A percentile compares a stretch with the other conserved stretches of the same genome.
Evolutionary conservation across 2,329 filamentous ascomycete species (phyloP).

Genomic region (Phialophora macrospora): DNA sequence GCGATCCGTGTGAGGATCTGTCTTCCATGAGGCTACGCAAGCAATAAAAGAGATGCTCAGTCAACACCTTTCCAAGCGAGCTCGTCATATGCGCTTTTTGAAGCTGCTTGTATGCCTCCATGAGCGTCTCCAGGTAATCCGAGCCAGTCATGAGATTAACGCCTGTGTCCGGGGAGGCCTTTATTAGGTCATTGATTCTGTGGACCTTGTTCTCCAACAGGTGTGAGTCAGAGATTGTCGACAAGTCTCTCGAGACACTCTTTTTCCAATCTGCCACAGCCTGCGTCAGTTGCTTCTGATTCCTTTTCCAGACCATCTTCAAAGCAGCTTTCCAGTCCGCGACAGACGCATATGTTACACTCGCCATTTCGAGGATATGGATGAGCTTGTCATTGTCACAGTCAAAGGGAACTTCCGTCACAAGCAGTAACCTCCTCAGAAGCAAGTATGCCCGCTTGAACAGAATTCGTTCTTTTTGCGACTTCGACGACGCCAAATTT

Average conservation of each 20-base stretch:
- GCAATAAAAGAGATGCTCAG: constrained; percentile 76
- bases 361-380: constrained; percentile 29
- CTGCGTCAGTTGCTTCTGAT: constrained; percentile 25
- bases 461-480: constrained; percentile 50
- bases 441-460: constrained; percentile 70
- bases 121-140: constrained; percentile 81
- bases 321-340: constrained; percentile 32
- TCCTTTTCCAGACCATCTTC: constrained; percentile 28
- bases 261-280: constrained; percentile 30
- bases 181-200: constrained; percentile 48
- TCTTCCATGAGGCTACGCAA: constrained; percentile 72
- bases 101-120: constrained; percentile 53
- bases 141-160: constrained; percentile 77
- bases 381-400: constrained; percentile 23
- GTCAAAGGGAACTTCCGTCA: constrained; percentile 22
- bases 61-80: constrained; percentile 67
- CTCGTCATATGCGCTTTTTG: constrained; percentile 54
- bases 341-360: constrained; percentile 26
- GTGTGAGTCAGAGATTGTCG: constrained; percentile 32
- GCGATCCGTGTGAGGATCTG: constrained; percentile 70
- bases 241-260: constrained; percentile 22
- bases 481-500: constrained; percentile 1
- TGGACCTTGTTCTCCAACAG: constrained; percentile 40
- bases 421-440: constrained; percentile 61
- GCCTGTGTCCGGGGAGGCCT: constrained; percentile 52